Evolutionary conservation across 2,329 filamentous ascomycete species (phyloP).

Genomic region (Cercospora zeina): DNA sequence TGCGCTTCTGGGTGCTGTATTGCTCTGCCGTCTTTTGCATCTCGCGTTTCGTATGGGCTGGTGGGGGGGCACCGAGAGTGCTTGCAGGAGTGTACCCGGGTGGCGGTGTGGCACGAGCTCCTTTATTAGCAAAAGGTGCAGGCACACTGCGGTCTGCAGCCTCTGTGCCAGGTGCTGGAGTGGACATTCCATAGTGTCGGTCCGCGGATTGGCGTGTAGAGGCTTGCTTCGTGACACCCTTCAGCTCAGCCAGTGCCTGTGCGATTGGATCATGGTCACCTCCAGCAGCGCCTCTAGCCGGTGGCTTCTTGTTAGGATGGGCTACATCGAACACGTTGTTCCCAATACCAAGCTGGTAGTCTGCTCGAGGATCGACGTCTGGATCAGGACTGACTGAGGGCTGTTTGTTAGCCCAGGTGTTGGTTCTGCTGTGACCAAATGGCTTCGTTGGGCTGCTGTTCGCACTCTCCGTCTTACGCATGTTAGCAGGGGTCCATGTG

Average conservation of each 20-base stretch:
- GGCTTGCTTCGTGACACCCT: constrained; percentile 79
- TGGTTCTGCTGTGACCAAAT: constrained; percentile 34
- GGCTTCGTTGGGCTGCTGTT: constrained; percentile 49
- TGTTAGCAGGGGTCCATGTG: constrained; percentile 54
- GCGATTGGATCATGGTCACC: constrained; percentile 82
- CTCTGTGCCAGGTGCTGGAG: constrained; percentile 61
- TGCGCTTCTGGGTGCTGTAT: constrained; percentile 79
- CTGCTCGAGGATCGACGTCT: constrained; percentile 88
- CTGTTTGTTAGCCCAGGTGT: constrained; percentile 38
- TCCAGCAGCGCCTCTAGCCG: constrained; percentile 37
- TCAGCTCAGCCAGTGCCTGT: constrained; percentile 86
- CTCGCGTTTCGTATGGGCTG: constrained; percentile 86
- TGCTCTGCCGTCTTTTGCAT: constrained; percentile 96
- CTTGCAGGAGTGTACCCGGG: constrained; percentile 83
- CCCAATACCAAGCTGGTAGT: constrained; percentile 88
- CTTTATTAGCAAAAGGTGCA: constrained; percentile 48
- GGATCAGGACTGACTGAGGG: constrained; percentile 49
- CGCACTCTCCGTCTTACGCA: constrained; percentile 42
- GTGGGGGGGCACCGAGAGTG: constrained; percentile 81
- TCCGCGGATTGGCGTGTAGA: constrained; percentile 89
- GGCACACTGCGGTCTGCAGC: constrained; percentile 49
- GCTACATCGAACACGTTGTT: constrained; percentile 95
- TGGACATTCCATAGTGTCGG: constrained; percentile 88
- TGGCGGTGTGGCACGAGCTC: constrained; percentile 70
- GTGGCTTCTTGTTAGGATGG: constrained; percentile 57